A percentile compares a stretch with the other conserved stretches of the same genome.
Evolutionary conservation across 257 asterid species (phyloP).

Genomic region (Solanum gandarillasii): DNA sequence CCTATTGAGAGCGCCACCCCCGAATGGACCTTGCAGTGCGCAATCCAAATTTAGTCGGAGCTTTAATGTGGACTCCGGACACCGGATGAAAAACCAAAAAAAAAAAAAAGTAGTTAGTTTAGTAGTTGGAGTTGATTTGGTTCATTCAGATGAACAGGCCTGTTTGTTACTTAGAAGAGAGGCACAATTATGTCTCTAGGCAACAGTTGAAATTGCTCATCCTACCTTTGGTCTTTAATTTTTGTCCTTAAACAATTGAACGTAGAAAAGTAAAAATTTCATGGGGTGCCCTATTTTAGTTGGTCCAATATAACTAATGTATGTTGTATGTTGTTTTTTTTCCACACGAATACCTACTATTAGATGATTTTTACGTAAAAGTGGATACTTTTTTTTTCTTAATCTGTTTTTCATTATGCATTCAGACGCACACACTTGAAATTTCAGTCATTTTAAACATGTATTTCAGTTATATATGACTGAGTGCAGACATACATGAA

Average conservation of each 20-base stretch:
- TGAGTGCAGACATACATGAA: too few relatives aligned
- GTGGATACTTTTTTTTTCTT: too few relatives aligned
- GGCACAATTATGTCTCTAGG: background rate
- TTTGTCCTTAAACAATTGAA: background rate
- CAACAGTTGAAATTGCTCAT: background rate
- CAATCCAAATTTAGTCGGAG: fast-evolving
- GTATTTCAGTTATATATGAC: too few relatives aligned
- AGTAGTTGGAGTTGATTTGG: background rate
- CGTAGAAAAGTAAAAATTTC: background rate
- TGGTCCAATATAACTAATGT: background rate
- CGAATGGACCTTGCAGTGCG: fast-evolving
- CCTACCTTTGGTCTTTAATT: background rate
- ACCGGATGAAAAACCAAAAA: too few relatives aligned
- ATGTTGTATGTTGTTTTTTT: too few relatives aligned
- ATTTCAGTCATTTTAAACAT: too few relatives aligned
- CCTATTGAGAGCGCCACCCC: too few relatives aligned
- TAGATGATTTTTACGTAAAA: too few relatives aligned
- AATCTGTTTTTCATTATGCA: too few relatives aligned
- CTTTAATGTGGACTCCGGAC: too few relatives aligned
- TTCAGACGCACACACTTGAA: too few relatives aligned
- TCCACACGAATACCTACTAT: too few relatives aligned
- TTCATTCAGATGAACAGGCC: background rate
- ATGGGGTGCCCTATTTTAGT: background rate
- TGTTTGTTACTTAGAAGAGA: background rate
- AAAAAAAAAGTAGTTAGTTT: background rate